Base-by-base conservation (phyloP, 306 rosid genomes). In the Ceratonia siliqua region DNA sequence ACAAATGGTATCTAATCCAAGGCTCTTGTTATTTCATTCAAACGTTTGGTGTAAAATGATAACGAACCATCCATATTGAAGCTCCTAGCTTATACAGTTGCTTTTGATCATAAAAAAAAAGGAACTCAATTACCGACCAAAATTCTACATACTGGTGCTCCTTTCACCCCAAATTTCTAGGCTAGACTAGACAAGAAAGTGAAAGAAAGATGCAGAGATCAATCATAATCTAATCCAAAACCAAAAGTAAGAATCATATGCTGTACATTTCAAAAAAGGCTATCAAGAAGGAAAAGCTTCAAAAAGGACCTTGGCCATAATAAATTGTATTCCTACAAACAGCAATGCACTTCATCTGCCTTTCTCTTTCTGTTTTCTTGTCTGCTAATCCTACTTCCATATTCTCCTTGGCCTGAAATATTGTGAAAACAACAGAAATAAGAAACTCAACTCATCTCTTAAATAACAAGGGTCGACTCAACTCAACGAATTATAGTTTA, bases 361-460 rank as follows among this genome's bases (percentile, higher is more conserved):
- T 74, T 62, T 39, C 32, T 18, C 74, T 72, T 57, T 62, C 74
- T 72, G 62, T 62, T 75, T 69, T 63, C 70, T 71, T 62, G 69
- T 75, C 72, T 65, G 72, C 79, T 73, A 82, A 58, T 83, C 82
- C 81, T 84, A 89, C 85, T 73, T 85, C 96, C 88, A 84, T 35
- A 82, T 82, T 84, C 96, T 86, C 75, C 90, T 89, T 28, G 97
- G 97, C 98, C 97, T 94, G 98, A 86, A 88, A 91, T 59, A 80
- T 58, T 50, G 78, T 27, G 62, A 65, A 82, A 79, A 63, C 58
- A 39, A 53, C 82, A 81, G 8, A 48, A 70, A 76, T 68, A 76
- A 79, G 78, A 66, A 78, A 53, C 61, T 28, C 36, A 54, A 72
- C 3, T 36, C 72, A 27, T 58, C 73, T 76, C 72, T 22, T n/a